phyloP scores from a whole-genome alignment of 208 protist genomes.

The Crithidia sp. region DNA sequence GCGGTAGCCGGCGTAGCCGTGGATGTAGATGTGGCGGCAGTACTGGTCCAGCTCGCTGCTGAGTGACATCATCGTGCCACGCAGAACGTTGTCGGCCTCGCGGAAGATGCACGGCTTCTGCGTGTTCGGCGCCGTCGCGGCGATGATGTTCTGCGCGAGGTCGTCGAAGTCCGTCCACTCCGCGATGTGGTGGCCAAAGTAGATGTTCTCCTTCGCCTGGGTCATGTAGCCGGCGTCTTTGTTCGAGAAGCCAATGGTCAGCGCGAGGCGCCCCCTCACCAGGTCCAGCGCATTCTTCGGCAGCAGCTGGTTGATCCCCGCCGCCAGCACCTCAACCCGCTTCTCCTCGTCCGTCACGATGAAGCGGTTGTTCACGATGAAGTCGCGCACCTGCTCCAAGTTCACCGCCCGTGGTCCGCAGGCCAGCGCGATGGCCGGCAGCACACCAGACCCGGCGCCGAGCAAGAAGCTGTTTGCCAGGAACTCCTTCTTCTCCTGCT shows the following conservation, averaged over 20 bases:
- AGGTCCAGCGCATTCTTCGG: conserved; percentile 76
- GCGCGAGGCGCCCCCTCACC: conserved; percentile 73
- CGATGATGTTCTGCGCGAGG: conserved; percentile 84
- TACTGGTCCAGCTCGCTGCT: conserved; percentile 90
- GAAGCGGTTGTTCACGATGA: conserved; percentile 82
- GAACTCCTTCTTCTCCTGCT: conserved; percentile 85
- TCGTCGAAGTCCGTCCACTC: conserved; percentile 79
- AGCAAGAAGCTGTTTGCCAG: conserved; percentile 78
- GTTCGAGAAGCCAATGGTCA: conserved; percentile 91
- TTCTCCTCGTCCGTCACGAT: conserved; percentile 77
- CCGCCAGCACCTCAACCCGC: conserved; percentile 67
- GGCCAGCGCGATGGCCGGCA: conserved; percentile 83
- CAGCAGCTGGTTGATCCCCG: conserved; percentile 79
- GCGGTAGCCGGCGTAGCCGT: conserved; percentile 80
- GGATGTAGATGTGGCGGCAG: conserved; percentile 90
- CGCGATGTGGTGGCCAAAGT: conserved; percentile 91
- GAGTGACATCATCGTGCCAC: conserved; percentile 90
- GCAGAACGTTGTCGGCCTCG: conserved; percentile 84
- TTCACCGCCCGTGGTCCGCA: conserved; percentile 72
- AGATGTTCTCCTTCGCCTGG: conserved; percentile 80
- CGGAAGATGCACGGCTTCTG: conserved; percentile 86
- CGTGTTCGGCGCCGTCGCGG: conserved; percentile 83
- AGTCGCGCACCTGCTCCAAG: conserved; percentile 82
- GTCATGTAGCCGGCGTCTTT: conserved; percentile 83
- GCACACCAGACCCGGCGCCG: conserved; percentile 78